Evolutionary conservation across 371 early-diverging fungal genomes (phyloP), one percentile per base, ranked within the genome.

Genomic region (Mucor velutinosus): DNA sequence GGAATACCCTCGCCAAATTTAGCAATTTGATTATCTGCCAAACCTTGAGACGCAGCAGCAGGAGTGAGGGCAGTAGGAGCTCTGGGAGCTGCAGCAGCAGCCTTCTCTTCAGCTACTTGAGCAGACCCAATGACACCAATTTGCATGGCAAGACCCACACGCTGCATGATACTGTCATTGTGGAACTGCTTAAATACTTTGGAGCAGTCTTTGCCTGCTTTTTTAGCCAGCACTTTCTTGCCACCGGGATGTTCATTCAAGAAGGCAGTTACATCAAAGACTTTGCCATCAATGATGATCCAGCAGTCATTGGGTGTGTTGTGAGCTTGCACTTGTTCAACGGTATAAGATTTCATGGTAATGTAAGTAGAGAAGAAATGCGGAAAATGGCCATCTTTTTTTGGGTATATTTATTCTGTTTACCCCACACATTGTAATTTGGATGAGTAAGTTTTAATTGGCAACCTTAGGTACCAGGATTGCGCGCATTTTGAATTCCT

Each of bases 171-270:
- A 33, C 81, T 35, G 25, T 66, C 69, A 37, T 89, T 84, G 58
- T 93, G 89, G 73, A 96, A 96, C 76, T 94, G 93, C 75, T 94
- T 92, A 45, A 12, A 76, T 85, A 59, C 97, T 89, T 79, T 97
- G 95, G 76, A 95, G 93, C 97, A 30, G 92, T 57, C 89, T 84
- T 61, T 93, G 30, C 30, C 94, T 23, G 90, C 90, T 74, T 91
- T 92, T 25, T 30, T 30, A 30, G 93, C 66, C 8, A 94, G 76
- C 45, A 94, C 87, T 75, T 93, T 87, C 73, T 86, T 83, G 21
- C 83, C 83, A 27, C 82, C 83, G 27, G 83, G 97, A 73, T 96
- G 97, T 32, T 89, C 86, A 32, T 82, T 82, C 68, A 93, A 66
- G 73, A 94, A 96, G 63, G 85, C 78, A 25, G 94, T 90, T 17